Evolutionary conservation across 2,329 filamentous ascomycete species (phyloP).

Genomic region (Botrytis deweyae): DNA sequence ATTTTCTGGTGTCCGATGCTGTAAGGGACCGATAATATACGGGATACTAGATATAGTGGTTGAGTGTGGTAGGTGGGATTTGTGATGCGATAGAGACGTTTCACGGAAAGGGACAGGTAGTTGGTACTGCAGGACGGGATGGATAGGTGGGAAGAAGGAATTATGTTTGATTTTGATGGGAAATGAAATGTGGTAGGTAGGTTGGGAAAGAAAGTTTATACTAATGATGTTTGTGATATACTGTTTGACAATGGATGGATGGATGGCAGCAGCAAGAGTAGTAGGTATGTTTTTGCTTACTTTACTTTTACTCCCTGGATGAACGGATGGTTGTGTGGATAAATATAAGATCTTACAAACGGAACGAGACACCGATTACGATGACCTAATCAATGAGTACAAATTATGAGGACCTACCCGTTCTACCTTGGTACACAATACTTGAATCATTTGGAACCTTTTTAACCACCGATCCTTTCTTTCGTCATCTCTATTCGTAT

Average conservation of each 20-base stretch:
- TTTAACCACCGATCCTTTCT: background rate
- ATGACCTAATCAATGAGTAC: background rate
- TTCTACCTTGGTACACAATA: too few relatives aligned
- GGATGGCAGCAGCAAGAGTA: background rate
- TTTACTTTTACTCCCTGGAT: background rate
- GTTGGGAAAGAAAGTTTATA: background rate
- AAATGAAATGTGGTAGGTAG: background rate
- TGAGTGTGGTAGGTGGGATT: background rate
- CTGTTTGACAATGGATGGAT: background rate
- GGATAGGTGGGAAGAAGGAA: background rate
- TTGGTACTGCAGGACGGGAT: background rate
- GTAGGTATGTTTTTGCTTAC: background rate
- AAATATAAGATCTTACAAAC: background rate
- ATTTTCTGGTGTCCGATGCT: background rate
- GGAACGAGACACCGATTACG: background rate
- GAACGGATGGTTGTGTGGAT: background rate
- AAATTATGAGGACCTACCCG: too few relatives aligned
- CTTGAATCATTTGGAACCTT: background rate
- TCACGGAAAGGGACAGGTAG: slow-evolving; percentile 6
- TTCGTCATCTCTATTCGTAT: background rate
- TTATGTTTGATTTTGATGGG: background rate
- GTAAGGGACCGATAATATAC: slow-evolving; percentile 11
- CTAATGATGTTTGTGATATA: background rate
- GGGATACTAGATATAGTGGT: slow-evolving; percentile 4
- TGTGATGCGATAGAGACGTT: background rate